Percentiles rank a stretch among this genome's conserved stretches.
Evolutionary conservation across 2,329 filamentous ascomycete genomes (phyloP).

Genomic region (Pestalotiopsis sp.): DNA sequence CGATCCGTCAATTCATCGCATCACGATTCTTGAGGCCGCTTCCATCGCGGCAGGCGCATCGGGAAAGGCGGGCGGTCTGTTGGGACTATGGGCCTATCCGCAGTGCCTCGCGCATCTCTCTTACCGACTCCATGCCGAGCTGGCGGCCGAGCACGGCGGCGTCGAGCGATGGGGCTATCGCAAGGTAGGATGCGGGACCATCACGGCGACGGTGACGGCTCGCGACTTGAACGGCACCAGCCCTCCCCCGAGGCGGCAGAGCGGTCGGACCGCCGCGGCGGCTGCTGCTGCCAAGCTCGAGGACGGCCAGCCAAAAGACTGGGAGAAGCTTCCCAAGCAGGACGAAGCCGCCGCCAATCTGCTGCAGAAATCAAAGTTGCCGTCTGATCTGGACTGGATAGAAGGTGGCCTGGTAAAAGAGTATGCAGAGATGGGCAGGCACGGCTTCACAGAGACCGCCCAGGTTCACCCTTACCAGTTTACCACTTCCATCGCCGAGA

Average conservation of each 20-base stretch:
- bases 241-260: constrained; percentile 24
- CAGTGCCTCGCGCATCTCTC: constrained; percentile 81
- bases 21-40: constrained; percentile 86
- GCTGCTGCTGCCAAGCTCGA: constrained; percentile 16
- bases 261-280: constrained; percentile 6
- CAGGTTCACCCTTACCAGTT: constrained; percentile 95
- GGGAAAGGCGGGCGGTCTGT: constrained; percentile 89
- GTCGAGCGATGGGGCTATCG: constrained; percentile 85
- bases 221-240: constrained; percentile 38
- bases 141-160: constrained; percentile 84
- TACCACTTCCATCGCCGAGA: constrained; percentile 78
- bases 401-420: constrained; percentile 64
- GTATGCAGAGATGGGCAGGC: constrained; percentile 80
- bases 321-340: constrained; percentile 66
- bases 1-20: constrained; percentile 71
- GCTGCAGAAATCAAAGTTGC: constrained; percentile 63
- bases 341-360: constrained; percentile 49
- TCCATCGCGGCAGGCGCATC: constrained; percentile 88
- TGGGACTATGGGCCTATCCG: constrained; percentile 92
- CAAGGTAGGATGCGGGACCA: constrained; percentile 70
- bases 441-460: constrained; percentile 74
- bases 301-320: constrained; percentile 43
- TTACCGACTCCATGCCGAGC: constrained; percentile 78
- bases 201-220: constrained; percentile 38
- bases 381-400: constrained; percentile 84